Conservation (phyloP, 306 rosid species). For the Lathyrus oleraceus region DNA sequence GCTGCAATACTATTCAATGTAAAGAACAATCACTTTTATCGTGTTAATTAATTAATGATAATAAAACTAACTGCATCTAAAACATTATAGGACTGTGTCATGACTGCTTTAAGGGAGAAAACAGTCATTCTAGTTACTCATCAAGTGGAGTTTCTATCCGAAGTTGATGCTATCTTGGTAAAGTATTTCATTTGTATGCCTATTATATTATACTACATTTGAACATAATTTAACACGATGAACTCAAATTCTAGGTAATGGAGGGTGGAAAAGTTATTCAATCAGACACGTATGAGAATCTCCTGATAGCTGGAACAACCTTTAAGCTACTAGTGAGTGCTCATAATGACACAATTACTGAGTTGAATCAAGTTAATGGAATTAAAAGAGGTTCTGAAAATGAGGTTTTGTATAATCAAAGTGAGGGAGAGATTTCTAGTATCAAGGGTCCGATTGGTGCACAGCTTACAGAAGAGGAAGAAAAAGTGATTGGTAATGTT, state of each 20-base stretch:
- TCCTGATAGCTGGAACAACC: slow-evolving; percentile 62
- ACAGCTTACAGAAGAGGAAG: slow-evolving; percentile 80
- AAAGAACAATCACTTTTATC: slow-evolving; percentile 12
- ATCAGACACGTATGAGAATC: slow-evolving; percentile 70
- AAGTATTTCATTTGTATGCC: not conserved
- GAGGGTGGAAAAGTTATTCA: slow-evolving; percentile 58
- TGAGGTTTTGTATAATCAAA: slow-evolving; percentile 11
- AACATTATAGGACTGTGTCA: slow-evolving; percentile 68
- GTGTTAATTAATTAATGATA: not conserved
- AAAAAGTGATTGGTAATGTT: slow-evolving; percentile 61
- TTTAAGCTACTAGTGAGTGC: slow-evolving; percentile 82
- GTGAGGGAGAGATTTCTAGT: slow-evolving; percentile 40
- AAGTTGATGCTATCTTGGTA: slow-evolving; percentile 71
- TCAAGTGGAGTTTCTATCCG: slow-evolving; percentile 79
- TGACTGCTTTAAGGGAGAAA: slow-evolving; percentile 58
- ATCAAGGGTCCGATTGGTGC: slow-evolving; percentile 36
- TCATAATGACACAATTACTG: slow-evolving; percentile 56
- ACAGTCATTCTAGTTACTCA: slow-evolving; percentile 80
- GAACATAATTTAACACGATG: not conserved
- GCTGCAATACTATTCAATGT: slow-evolving; percentile 67
- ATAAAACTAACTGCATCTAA: slow-evolving; percentile 3
- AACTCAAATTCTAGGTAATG: slow-evolving; percentile 60
- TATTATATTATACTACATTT: not conserved
- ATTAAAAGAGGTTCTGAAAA: slow-evolving; percentile 32
- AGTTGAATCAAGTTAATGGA: slow-evolving; percentile 37